phyloP scores from a whole-genome alignment of 2,329 filamentous ascomycete genomes.

The Metarhizium anisopliae region DNA sequence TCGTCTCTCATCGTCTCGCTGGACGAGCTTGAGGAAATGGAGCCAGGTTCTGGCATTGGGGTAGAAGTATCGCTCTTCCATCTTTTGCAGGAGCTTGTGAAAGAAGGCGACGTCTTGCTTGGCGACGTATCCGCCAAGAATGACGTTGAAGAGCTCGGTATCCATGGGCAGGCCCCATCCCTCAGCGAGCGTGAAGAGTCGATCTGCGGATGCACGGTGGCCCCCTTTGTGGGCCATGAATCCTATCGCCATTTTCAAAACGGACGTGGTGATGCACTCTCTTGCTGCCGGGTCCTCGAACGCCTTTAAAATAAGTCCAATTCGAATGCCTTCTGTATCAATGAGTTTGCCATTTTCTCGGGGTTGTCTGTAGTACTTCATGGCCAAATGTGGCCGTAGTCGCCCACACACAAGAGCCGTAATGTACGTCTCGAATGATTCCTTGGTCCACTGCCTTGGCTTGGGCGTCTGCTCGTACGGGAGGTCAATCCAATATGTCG shows the following conservation, averaged over 20 bases:
- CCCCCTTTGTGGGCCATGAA: slow-evolving; percentile 29
- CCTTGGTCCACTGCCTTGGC: slow-evolving; percentile 31
- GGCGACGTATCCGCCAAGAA: slow-evolving; percentile 31
- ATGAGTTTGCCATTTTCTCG: slow-evolving; percentile 17
- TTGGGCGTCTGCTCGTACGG: slow-evolving; percentile 30
- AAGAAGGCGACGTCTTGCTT: slow-evolving; percentile 33
- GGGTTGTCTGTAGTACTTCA: slow-evolving; percentile 25
- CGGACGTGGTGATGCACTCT: slow-evolving; percentile 25
- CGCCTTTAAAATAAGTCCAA: slow-evolving; percentile 27
- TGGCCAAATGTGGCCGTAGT: slow-evolving; percentile 22
- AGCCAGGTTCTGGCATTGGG: slow-evolving; percentile 40
- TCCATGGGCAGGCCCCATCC: slow-evolving; percentile 31
- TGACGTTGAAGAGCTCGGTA: slow-evolving; percentile 37
- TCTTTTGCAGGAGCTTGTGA: slow-evolving; percentile 27
- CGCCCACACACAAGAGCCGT: slow-evolving; percentile 29
- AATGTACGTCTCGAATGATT: slow-evolving; percentile 34
- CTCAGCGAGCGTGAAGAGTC: slow-evolving; percentile 28
- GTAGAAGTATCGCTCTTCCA: slow-evolving; percentile 28
- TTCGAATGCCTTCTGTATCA: slow-evolving; percentile 29
- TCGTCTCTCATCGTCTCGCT: slow-evolving; percentile 45
- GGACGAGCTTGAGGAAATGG: slow-evolving; percentile 42
- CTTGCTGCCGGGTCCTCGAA: slow-evolving; percentile 28
- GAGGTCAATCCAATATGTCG: slow-evolving; percentile 19
- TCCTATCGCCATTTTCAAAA: slow-evolving; percentile 35
- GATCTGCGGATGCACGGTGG: slow-evolving; percentile 23